Evolutionary conservation across 2,329 filamentous ascomycete genomes (phyloP), one percentile per base, ranked within the genome.

Genomic region (Fusarium sp.): DNA sequence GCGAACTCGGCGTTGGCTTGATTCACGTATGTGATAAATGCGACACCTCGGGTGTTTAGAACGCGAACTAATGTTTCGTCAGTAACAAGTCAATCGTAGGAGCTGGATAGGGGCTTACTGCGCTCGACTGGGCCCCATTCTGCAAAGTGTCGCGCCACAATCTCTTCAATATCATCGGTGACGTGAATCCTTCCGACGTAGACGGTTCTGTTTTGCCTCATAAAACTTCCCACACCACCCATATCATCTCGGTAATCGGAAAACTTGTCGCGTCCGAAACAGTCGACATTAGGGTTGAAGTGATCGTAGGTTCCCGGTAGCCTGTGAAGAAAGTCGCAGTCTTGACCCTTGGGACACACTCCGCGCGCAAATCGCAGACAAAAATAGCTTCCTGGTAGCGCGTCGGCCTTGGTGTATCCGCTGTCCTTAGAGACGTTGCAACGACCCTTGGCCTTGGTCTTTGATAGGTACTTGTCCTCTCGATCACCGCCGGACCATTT

Each of bases 401-500:
- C 88, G 80, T 97, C 93, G 22, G 92, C 93, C 63, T 88, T 88
- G 3, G 93, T 96, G 78, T 91, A 96, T 42, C 93, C 93, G 58
- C 86, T 89, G 77, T 96, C 96, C 65, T 87, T 89, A 2, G 91
- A 91, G 64, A 99, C 85, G 77, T 95, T 96, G 85, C 96, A 98
- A 57, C 97, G 92, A 4, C 91, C 92, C 69, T 92, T 90, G 5
- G 96, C 95, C 15, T 91, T 88, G 22, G 91, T 92, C 77, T 98
- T 91, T 36, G 92, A 93, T 6, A 94, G 87, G 76, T 95, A 94
- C 74, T 95, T 94, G 83, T 97, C 94, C 77, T 98, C 95, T 64
- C 94, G 89, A 81, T 99, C 96, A 76, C 96, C 96, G 71, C 96
- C 96, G 1, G 91, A 92, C 95, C 95, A 98, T 81, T 98, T 98